Evolutionary conservation across 1,139 yeast genomes (phyloP).

Genomic region (Yamadazyma sp.): DNA sequence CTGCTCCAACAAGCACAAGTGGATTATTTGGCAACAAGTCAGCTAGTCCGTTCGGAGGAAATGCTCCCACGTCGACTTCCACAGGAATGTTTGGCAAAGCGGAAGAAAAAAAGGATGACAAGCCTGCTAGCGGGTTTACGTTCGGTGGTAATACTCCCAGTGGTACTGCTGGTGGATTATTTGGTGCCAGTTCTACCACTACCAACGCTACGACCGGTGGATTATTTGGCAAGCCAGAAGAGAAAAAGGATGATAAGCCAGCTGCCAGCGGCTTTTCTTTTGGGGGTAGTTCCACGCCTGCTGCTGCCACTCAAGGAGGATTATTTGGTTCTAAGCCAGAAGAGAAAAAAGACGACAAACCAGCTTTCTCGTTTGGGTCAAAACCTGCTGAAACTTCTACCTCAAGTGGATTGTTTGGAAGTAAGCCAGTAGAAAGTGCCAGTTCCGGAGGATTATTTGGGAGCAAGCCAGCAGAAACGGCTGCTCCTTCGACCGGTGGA

Average conservation of each 20-base stretch:
- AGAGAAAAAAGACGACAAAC: conserved; percentile 16
- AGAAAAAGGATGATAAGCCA: conserved; percentile 18
- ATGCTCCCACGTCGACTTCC: conserved; percentile 21
- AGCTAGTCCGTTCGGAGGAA: neutral
- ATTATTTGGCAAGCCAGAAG: conserved; percentile 11
- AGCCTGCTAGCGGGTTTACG: conserved; percentile 19
- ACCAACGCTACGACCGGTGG: conserved; percentile 5
- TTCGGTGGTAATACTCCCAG: conserved; percentile 11
- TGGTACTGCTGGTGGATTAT: conserved; percentile 13
- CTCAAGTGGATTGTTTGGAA: conserved; percentile 18
- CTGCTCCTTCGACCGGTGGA: conserved; percentile 17
- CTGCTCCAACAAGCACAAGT: neutral
- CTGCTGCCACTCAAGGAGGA: conserved; percentile 5
- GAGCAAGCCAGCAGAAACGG: conserved; percentile 13
- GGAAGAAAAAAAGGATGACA: conserved; percentile 14
- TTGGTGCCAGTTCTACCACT: conserved; percentile 15
- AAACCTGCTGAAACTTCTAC: conserved; percentile 6
- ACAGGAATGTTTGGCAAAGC: conserved; percentile 7
- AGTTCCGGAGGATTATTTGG: conserved; percentile 19
- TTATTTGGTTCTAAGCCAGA: conserved; percentile 23
- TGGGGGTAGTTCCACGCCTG: conserved; percentile 9
- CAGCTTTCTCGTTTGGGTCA: conserved; percentile 15
- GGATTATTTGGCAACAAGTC: conserved; percentile 15
- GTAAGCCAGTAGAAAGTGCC: conserved; percentile 15
- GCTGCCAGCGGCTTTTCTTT: conserved; percentile 7